Percentiles rank a stretch among this genome's conserved stretches.
These are phyloP conservation scores for Hansenula lynferdii DNA, from an alignment of 1,139 yeast species.

Conservation along the genomic window DNA sequence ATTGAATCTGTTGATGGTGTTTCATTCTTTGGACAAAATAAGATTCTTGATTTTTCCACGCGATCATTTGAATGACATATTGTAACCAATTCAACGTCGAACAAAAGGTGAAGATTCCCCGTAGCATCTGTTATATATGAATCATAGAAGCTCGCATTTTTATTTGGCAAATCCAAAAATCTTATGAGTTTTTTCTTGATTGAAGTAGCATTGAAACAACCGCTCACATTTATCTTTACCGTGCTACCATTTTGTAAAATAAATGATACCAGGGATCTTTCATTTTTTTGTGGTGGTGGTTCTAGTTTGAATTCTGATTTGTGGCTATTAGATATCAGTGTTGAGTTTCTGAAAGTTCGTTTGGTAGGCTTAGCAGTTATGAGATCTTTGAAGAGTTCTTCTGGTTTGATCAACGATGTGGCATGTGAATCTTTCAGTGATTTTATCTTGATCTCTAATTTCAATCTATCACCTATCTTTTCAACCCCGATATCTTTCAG, in stretches of 20 bases:
- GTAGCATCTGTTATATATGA: constrained; percentile 41
- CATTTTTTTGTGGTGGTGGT: constrained; percentile 21
- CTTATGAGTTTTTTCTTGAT: constrained; percentile 69
- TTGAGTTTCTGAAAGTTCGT: constrained; percentile 3
- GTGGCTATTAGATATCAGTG: constrained; percentile 13
- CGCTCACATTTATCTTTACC: constrained; percentile 67
- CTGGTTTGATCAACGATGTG: constrained; percentile 28
- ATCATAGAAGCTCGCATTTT: constrained; percentile 45
- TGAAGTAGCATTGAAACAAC: constrained; percentile 77
- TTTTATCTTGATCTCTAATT: constrained; percentile 52
- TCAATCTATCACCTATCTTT: constrained; percentile 78
- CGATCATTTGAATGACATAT: constrained; percentile 75
- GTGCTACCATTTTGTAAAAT: constrained; percentile 75
- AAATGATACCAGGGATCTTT: constrained; percentile 35
- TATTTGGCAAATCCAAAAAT: constrained; percentile 44
- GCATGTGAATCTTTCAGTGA: constrained; percentile 28
- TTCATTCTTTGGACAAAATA: constrained; percentile 61
- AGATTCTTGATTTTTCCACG: constrained; percentile 65
- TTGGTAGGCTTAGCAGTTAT: constrained; percentile 25
- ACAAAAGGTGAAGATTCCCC: constrained; percentile 48
- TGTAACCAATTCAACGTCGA: constrained; percentile 78
- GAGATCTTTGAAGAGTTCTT: constrained; percentile 31
- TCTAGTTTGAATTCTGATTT: constrained; percentile 19
- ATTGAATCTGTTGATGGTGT: constrained; percentile 64
- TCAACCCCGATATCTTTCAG: constrained; percentile 70